These are phyloP conservation scores for Xerocomus brunneocitrinus DNA, from an alignment of 768 basidiomycete species.

Conservation along the genomic window DNA sequence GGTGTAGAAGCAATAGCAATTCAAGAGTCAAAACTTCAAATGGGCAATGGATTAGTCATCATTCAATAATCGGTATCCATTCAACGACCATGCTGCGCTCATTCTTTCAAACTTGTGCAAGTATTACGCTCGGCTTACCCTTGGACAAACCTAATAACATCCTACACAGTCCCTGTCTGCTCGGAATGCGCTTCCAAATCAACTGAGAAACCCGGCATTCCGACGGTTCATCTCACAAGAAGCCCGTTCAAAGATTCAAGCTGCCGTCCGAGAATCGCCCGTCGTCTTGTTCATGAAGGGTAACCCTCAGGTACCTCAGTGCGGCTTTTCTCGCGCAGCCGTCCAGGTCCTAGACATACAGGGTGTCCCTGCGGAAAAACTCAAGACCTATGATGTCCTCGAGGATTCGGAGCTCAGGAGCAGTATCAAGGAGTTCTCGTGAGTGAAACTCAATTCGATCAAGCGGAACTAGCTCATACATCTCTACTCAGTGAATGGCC, in stretches of 20 bases:
- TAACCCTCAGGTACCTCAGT: conserved; percentile 78
- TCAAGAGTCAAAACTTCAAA: neutral
- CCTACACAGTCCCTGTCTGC: conserved; percentile 2
- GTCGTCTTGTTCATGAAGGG: conserved; percentile 99
- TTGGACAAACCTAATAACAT: neutral
- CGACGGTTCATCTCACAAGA: conserved; percentile 59
- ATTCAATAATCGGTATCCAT: neutral
- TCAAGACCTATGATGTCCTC: conserved; percentile 88
- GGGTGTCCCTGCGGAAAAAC: conserved; percentile 71
- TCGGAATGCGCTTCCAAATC: conserved; percentile 10
- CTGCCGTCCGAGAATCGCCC: conserved; percentile 69
- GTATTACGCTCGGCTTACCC: neutral
- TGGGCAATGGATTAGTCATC: neutral
- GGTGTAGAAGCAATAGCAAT: neutral
- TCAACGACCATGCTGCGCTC: conserved; percentile 12
- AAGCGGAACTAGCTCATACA: neutral
- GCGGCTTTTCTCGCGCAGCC: conserved; percentile 78
- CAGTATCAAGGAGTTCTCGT: conserved; percentile 97
- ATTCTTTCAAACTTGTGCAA: conserved; percentile 10
- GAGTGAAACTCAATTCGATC: conserved; percentile 33
- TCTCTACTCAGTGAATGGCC: conserved; percentile 79
- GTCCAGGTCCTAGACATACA: conserved; percentile 56
- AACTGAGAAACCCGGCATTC: conserved; percentile 7
- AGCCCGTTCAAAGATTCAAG: conserved; percentile 57
- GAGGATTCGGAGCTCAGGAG: conserved; percentile 78